These are phyloP conservation scores for Penicillium sp. DNA, from an alignment of 2,329 filamentous ascomycete species.

Conservation along the genomic window DNA sequence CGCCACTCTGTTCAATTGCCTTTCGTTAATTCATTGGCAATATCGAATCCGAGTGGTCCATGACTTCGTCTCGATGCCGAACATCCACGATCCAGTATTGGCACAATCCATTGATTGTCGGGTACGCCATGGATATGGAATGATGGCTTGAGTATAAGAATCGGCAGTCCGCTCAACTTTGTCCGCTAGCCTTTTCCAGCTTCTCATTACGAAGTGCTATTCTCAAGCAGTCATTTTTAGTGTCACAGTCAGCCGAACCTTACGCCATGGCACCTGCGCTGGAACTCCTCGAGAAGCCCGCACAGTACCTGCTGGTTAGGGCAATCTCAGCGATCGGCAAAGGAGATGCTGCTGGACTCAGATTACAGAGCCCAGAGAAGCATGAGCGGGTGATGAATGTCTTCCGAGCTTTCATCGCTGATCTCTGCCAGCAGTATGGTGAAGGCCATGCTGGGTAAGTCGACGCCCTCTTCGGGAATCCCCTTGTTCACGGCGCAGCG, in stretches of 20 bases:
- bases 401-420: conserved; percentile 62
- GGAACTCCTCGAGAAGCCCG: conserved; percentile 17
- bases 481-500: conserved; percentile 10
- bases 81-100: not conserved
- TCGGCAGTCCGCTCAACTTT: not conserved
- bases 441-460: conserved; percentile 63
- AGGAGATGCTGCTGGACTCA: not conserved
- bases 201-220: not conserved
- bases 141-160: not conserved
- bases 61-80: conserved; percentile 7
- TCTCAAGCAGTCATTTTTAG: not conserved
- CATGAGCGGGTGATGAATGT: conserved; percentile 55
- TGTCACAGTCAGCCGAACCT: not conserved
- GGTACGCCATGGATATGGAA: not conserved
- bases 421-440: conserved; percentile 66
- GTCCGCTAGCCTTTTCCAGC: not conserved
- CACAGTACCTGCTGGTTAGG: conserved; percentile 8
- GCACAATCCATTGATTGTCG: not conserved
- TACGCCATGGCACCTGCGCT: conserved; percentile 16
- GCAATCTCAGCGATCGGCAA: conserved; percentile 4
- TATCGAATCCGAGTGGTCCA: not conserved
- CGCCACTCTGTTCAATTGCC: not conserved
- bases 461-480: not conserved
- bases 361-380: conserved; percentile 11
- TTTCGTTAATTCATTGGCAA: not conserved